Conservation (phyloP, 768 basidiomycete species). For the Cystobasidium onofrii region DNA sequence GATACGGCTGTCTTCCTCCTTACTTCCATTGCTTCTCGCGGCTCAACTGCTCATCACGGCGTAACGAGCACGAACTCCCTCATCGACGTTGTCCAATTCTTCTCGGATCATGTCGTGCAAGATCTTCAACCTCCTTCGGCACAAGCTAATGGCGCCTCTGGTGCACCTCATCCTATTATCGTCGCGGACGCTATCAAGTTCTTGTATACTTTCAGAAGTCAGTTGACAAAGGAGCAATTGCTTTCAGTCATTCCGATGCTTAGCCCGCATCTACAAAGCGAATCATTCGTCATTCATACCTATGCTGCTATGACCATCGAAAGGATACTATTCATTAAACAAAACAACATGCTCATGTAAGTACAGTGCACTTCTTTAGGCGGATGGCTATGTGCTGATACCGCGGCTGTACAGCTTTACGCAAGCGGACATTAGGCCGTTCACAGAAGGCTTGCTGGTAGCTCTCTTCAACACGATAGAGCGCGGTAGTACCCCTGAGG, state of each 20-base stretch:
- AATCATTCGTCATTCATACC: constrained; percentile 85
- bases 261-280: constrained; percentile 67
- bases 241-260: constrained; percentile 81
- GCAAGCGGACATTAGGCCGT: constrained; percentile 74
- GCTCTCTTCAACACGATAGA: constrained; percentile 74
- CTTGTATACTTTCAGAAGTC: constrained; percentile 83
- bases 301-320: constrained; percentile 99
- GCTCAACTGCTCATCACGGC: constrained; percentile 81
- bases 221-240: constrained; percentile 90
- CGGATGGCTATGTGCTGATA: neutral
- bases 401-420: constrained; percentile 57
- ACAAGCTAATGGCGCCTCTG: constrained; percentile 47
- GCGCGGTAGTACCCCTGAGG: constrained; percentile 68
- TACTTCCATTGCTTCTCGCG: constrained; percentile 84
- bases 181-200: constrained; percentile 96
- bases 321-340: constrained; percentile 81
- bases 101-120: constrained; percentile 78
- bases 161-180: constrained; percentile 63
- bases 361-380: constrained; percentile 45
- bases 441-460: constrained; percentile 60
- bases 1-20: constrained; percentile 87
- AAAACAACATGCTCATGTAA: constrained; percentile 64
- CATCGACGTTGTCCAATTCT: constrained; percentile 90
- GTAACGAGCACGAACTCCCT: constrained; percentile 87
- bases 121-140: constrained; percentile 63